Evolutionary conservation across 805 yeast species (phyloP), one percentile per base, ranked within the genome.

Genomic region (Jamesozyma spencerorum): DNA sequence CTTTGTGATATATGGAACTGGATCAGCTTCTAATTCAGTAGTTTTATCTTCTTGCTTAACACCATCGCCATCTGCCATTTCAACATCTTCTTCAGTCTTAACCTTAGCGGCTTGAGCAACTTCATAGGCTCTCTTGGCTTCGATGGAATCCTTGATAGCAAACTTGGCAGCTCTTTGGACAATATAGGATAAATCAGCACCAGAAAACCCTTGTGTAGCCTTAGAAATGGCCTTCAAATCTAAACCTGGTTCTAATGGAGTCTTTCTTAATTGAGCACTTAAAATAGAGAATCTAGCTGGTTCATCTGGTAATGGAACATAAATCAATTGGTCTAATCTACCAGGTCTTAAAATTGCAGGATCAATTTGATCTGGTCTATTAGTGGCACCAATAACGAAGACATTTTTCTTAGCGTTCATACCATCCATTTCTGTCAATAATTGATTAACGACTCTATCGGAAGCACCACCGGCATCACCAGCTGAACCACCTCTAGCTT

Each of bases 371-470:
- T 94, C 99, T 31, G 99, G 99, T 73, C 99, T 81, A 70, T 92
- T 92, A 42, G 99, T 92, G 32, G 99, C 99, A 69, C 98, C 99
- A 69, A 92, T 86, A 42, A 92, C 97, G 60, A 92, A 92, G 29
- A 92, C 98, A 60, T 92, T 92, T 80, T 92, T 92, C 74, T 92
- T 92, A 48, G 97, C 95, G 63, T 92, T 92, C 98, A 92, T 92
- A 78, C 99, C 99, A 68, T 92, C 99, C 98, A 92, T 92, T 65
- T 90, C 94, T 13, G 97, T 92, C 53, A 90, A 75, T 54, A 90
- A 78, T 71, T 92, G 98, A 69, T 90, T 90, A 43, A 90, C 98
- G 28, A 90, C 97, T 52, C 95, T 90, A 66, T 90, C 98, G 27
- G 96, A 97, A 31, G 90, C 97, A 47, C 98, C 98, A 47, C 98